These are phyloP conservation scores for Aquilaria malaccensis DNA, from an alignment of 345 rosid species.

Conservation along the genomic window DNA sequence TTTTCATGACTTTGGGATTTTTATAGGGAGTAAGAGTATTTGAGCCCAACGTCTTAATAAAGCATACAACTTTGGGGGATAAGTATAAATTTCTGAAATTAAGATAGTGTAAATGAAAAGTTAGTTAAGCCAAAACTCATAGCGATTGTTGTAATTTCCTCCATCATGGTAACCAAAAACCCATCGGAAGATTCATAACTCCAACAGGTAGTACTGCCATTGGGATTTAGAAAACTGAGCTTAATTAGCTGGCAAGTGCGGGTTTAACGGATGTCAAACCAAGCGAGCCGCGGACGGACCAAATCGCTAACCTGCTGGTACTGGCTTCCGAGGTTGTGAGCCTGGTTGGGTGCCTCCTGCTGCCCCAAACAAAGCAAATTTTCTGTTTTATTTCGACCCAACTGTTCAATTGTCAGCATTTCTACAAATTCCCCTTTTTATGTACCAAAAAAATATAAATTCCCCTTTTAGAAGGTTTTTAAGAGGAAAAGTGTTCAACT, in stretches of 20 bases:
- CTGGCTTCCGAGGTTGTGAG: background rate
- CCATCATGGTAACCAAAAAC: too few relatives aligned
- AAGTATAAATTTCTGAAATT: too few relatives aligned
- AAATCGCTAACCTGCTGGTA: slow-evolving; percentile 4
- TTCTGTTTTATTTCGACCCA: background rate
- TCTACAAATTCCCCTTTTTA: slow-evolving; percentile 6
- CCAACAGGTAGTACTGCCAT: too few relatives aligned
- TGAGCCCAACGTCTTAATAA: too few relatives aligned
- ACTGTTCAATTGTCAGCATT: slow-evolving; percentile 3
- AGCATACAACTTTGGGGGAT: too few relatives aligned
- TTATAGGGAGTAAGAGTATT: too few relatives aligned
- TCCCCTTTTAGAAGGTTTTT: background rate
- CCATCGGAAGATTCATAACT: too few relatives aligned
- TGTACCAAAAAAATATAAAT: slow-evolving; percentile 5
- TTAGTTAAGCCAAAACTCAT: too few relatives aligned
- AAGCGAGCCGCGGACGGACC: slow-evolving; percentile 20
- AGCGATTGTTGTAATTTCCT: too few relatives aligned
- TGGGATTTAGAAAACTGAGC: too few relatives aligned
- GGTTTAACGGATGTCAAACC: slow-evolving; percentile 33
- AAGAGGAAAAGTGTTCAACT: background rate
- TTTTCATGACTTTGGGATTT: too few relatives aligned
- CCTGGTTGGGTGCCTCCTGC: background rate
- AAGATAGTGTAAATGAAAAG: too few relatives aligned
- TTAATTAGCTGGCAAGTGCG: slow-evolving; percentile 24
- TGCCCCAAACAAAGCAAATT: background rate